Base-by-base conservation (phyloP, 2,329 filamentous ascomycete species). In the Fusarium algeriense region DNA sequence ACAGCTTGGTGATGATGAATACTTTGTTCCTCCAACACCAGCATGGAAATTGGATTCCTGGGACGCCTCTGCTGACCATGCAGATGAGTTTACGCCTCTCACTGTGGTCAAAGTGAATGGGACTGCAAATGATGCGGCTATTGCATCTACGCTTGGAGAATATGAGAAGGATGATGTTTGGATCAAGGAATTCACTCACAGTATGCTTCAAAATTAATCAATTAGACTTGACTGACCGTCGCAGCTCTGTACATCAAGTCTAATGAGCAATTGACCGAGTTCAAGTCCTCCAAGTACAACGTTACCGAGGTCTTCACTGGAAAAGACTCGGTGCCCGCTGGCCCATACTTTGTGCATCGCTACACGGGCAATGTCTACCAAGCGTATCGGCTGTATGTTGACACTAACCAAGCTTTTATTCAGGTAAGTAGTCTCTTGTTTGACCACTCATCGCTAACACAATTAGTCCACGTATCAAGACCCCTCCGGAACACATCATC, bases 121-220 rank as follows among this genome's bases (percentile, higher is more conserved):
- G 2, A 60, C 45, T 5, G 17, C 54, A n/a, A 43, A n/a, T 26
- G 54, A 14, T 7, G 45, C 15, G 10, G 26, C 19, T n/a, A 49
- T 69, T 7, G 12, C 20, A 9, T 35, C 45, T 20, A 41, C 3
- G 6, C 2, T 69, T 1, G 14, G 26, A 2, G 7, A 20, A 5
- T 69, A 66, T 6, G 50, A 66, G 35, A 40, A 26, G 7, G 67
- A 70, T 12, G 67, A 70, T 45, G 67, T 70, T 0, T 70, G 67
- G 67, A 54, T 37, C 0, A 35, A 41, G 13, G 54, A 53, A 5
- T 70, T 70, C 14, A 17, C 66, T 0, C 17, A 69, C 2, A 7
- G 66, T 60, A 44, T 23, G 66, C 30, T 17, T 1, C 9, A 4
- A 2, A 14, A 7, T 1, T 1, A 3, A 2, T 14, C 12, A 4